Evolutionary conservation across 2,329 filamentous ascomycete species (phyloP).

Genomic region (Fusarium drepaniforme): DNA sequence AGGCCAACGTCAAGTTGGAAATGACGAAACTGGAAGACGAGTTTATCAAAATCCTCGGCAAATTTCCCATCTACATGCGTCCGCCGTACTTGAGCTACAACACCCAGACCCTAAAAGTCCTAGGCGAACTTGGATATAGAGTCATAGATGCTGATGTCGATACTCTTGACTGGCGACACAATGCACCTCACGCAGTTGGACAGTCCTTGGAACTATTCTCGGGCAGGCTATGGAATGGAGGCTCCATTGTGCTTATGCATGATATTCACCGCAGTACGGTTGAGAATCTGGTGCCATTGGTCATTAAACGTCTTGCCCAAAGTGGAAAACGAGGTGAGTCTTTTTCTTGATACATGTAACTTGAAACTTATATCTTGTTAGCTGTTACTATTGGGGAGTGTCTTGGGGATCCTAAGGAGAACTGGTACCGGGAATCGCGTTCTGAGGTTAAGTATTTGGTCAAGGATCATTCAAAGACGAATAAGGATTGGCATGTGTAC

Average conservation of each 20-base stretch:
- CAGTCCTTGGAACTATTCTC: slow-evolving; percentile 49
- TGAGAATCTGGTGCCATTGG: slow-evolving; percentile 45
- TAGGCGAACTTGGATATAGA: slow-evolving; percentile 59
- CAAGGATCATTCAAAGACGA: background rate
- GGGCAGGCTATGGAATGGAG: slow-evolving; percentile 39
- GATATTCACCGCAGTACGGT: slow-evolving; percentile 59
- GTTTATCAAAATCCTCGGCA: slow-evolving; percentile 46
- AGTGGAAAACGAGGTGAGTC: slow-evolving; percentile 21
- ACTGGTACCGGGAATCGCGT: slow-evolving; percentile 23
- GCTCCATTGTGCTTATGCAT: slow-evolving; percentile 62
- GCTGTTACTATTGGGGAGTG: slow-evolving; percentile 29
- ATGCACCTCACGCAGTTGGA: slow-evolving; percentile 57
- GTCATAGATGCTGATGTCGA: slow-evolving; percentile 67
- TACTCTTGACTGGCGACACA: slow-evolving; percentile 66
- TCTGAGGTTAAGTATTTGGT: background rate
- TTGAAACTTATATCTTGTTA: background rate
- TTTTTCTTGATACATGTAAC: accelerated
- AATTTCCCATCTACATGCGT: slow-evolving; percentile 51
- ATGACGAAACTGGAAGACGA: slow-evolving; percentile 44
- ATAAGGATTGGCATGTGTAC: background rate
- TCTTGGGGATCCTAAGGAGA: slow-evolving; percentile 19
- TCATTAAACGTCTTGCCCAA: slow-evolving; percentile 13
- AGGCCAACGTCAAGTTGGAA: slow-evolving; percentile 41
- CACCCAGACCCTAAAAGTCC: slow-evolving; percentile 40
- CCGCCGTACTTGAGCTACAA: slow-evolving; percentile 54